These are phyloP conservation scores for Diplodia corticola DNA, from an alignment of 2,329 filamentous ascomycete genomes.

Conservation along the genomic window DNA sequence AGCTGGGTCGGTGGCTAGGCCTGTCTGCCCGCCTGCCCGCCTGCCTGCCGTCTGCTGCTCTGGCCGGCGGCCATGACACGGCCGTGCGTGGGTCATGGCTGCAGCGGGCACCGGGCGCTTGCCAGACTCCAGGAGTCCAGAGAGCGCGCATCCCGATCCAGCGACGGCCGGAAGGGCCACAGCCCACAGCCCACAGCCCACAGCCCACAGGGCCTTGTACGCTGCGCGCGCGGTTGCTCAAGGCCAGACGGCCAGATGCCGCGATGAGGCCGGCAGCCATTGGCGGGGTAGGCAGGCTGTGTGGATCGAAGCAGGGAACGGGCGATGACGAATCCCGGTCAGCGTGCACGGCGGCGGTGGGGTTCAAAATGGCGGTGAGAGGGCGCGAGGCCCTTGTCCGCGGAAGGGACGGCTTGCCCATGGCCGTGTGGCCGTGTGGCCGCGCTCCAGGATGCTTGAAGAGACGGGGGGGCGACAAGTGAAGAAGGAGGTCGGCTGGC, in stretches of 20 bases:
- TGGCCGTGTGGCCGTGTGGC: too few relatives aligned
- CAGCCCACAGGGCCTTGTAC: too few relatives aligned
- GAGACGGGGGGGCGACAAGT: constrained; percentile 15
- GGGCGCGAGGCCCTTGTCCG: constrained; percentile 15
- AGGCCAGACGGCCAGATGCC: constrained; percentile 14
- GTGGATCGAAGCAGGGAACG: constrained; percentile 21
- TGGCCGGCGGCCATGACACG: background rate
- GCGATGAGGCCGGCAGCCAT: constrained; percentile 19
- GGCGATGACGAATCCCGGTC: constrained; percentile 19
- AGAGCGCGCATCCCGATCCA: constrained; percentile 15
- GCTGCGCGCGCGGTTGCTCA: constrained; percentile 20
- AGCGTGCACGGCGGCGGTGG: constrained; percentile 8
- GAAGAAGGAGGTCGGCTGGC: constrained; percentile 21
- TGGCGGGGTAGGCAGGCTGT: constrained; percentile 20
- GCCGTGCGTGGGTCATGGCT: constrained; percentile 19
- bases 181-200: too few relatives aligned
- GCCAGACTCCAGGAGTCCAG: too few relatives aligned
- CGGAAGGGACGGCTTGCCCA: constrained; percentile 21
- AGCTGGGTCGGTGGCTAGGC: constrained; percentile 16
- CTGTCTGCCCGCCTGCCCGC: too few relatives aligned
- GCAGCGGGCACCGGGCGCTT: background rate
- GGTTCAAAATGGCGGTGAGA: constrained; percentile 24
- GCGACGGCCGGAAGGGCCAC: constrained; percentile 5
- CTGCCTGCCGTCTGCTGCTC: too few relatives aligned
- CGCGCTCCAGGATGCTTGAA: constrained; percentile 14